phyloP scores from a whole-genome alignment of 208 protist genomes.

The Trypanosoma congolense region DNA sequence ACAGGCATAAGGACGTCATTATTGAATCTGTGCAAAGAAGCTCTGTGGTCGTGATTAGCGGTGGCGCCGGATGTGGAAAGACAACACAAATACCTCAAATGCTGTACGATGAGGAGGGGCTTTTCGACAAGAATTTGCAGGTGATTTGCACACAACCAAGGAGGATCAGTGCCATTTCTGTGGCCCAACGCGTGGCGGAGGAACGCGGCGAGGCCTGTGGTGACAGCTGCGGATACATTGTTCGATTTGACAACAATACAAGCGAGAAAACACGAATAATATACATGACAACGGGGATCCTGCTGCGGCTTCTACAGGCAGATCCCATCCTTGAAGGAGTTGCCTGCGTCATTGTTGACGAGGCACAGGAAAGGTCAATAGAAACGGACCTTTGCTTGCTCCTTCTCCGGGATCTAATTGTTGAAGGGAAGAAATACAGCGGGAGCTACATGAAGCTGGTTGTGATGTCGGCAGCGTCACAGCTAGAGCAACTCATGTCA shows the following conservation, averaged over 20 bases:
- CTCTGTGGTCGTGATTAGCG: conserved; percentile 84
- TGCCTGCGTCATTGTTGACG: conserved; percentile 81
- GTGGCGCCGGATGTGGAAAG: conserved; percentile 97
- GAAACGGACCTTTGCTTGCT: conserved; percentile 83
- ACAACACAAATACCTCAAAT: conserved; percentile 93
- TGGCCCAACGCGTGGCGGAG: conserved; percentile 83
- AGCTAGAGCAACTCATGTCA: conserved; percentile 64
- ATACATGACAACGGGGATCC: conserved; percentile 98
- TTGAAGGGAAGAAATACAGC: conserved; percentile 42
- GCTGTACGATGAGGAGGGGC: conserved; percentile 56
- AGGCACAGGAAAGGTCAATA: conserved; percentile 84
- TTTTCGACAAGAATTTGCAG: conserved; percentile 47
- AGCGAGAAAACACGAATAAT: conserved; percentile 91
- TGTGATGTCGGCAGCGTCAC: conserved; percentile 95
- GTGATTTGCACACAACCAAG: conserved; percentile 89
- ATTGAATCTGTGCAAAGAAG: conserved; percentile 52
- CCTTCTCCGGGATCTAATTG: conserved; percentile 63
- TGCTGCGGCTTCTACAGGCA: conserved; percentile 94
- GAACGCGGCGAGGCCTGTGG: conserved; percentile 83
- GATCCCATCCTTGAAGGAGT: conserved; percentile 86
- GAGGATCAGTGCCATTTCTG: conserved; percentile 87
- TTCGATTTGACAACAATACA: conserved; percentile 83
- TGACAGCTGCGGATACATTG: conserved; percentile 84
- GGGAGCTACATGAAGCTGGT: conserved; percentile 91
- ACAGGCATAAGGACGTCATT: conserved; percentile 43